Base-by-base conservation (phyloP, 2,329 filamentous ascomycete genomes). In the Blastomyces gilchristii region DNA sequence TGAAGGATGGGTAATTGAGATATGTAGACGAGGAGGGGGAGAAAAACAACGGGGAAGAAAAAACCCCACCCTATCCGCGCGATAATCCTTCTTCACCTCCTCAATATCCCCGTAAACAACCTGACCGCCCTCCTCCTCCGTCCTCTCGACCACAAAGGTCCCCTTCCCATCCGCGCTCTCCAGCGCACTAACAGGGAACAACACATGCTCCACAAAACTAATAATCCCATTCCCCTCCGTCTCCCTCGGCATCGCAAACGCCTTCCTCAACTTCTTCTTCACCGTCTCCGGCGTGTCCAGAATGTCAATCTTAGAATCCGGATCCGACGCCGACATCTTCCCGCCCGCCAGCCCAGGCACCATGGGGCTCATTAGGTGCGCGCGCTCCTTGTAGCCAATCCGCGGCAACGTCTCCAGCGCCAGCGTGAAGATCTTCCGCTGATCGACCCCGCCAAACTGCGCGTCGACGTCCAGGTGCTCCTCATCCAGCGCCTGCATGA, bases 401-500 rank as follows among this genome's bases (percentile, higher is more conserved):
- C 88, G 90, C 14, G 91, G 91, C 39, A 97, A 78, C 77, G 87
- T 88, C 68, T 97, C 93, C 67, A 88, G 88, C 4, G 93, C 91
- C 3, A 91, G 84, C 0, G 87, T 87, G 74, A 96, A 96, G 66
- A 96, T 86, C 78, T 96, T 97, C 64, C 91, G 80, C 78, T 96
- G 92, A 71, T 97, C 93, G 37, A 82, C 74, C 67, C 88, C 90
- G 63, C 92, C 92, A 66, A 97, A 92, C 72, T 99, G 91, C 1
- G 85, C 88, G 74, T 99, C 93, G 3, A 92, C 90, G 63, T 86
- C 86, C 3, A 99, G 81, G 80, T 97, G 86, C 78, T 94, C 83
- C 78, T 97, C 93, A 71, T 97, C 93, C 57, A 97, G 79, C 0
- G 89, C 89, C 77, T 97, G 94, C 77, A 99, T 87, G 58, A 95